Evolutionary conservation across 164 flowering plant species (phyloP).

Genomic region (Saururus chinensis): DNA sequence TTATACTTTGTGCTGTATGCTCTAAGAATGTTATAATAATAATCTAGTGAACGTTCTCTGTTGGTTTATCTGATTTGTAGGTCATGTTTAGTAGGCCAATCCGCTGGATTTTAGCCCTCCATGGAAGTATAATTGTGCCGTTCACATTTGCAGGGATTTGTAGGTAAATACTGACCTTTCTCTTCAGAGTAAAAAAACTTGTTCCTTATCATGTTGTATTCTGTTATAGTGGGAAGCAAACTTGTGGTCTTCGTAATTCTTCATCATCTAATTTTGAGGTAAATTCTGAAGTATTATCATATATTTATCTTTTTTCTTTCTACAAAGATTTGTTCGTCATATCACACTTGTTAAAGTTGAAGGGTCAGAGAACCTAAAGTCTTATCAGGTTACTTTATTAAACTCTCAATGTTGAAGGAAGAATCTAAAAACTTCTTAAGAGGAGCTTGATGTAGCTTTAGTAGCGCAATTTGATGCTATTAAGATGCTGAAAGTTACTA

Average conservation of each 20-base stretch:
- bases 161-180: constrained; percentile 35
- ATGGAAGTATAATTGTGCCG: constrained; percentile 77
- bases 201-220: not conserved
- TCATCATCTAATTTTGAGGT: constrained; percentile 59
- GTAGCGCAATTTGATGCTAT: too few relatives aligned
- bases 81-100: constrained; percentile 89
- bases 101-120: constrained; percentile 94
- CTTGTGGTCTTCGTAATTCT: constrained; percentile 86
- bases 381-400: not conserved
- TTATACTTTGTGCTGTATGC: not conserved
- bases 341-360: not conserved
- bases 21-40: not conserved
- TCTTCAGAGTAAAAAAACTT: not conserved
- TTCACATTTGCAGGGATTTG: constrained; percentile 67
- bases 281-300: constrained; percentile 3
- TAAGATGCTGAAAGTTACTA: not conserved
- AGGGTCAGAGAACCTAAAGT: not conserved
- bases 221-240: constrained; percentile 55
- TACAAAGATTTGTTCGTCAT: too few relatives aligned
- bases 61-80: constrained; percentile 26
- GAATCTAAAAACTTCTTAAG: not conserved
- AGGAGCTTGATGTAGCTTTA: too few relatives aligned
- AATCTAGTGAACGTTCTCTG: not conserved
- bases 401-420: not conserved
- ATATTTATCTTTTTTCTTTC: not conserved